Evolutionary conservation across 768 basidiomycete genomes (phyloP).

Genomic region (Coprinopsis marcescibilis): DNA sequence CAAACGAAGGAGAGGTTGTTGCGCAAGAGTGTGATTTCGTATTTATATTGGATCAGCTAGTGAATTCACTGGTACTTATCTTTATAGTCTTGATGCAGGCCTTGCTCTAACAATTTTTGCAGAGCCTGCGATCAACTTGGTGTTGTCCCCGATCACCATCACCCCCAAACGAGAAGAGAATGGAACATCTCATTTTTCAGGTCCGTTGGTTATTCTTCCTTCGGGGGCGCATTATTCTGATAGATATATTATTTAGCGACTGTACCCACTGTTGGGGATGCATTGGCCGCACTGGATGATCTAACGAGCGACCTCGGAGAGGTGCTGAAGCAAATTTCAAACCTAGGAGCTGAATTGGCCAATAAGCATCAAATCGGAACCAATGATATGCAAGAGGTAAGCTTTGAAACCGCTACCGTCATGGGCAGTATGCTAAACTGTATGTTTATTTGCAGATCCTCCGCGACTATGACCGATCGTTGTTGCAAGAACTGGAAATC

Average conservation of each 20-base stretch:
- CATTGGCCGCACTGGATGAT: slow-evolving; percentile 58
- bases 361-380: slow-evolving; percentile 66
- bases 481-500: slow-evolving; percentile 64
- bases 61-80: slow-evolving; percentile 54
- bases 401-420: slow-evolving; percentile 10
- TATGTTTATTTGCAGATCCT: slow-evolving; percentile 37
- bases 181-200: slow-evolving; percentile 49
- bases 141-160: slow-evolving; percentile 63
- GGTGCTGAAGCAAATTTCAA: slow-evolving; percentile 59
- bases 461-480: slow-evolving; percentile 41
- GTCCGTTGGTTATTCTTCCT: slow-evolving; percentile 29
- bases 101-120: neutral
- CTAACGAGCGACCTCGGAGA: slow-evolving; percentile 57
- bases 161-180: slow-evolving; percentile 54
- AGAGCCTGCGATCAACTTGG: slow-evolving; percentile 69
- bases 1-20: slow-evolving; percentile 51
- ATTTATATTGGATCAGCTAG: slow-evolving; percentile 71
- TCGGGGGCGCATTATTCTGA: neutral
- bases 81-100: neutral
- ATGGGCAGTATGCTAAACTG: neutral
- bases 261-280: slow-evolving; percentile 71
- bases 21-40: slow-evolving; percentile 52
- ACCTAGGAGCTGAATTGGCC: slow-evolving; percentile 64
- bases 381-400: slow-evolving; percentile 69
- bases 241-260: slow-evolving; percentile 42